A percentile compares a stretch with the other conserved stretches of the same genome.
These are phyloP conservation scores for Leccinum aurantiacum DNA, from an alignment of 768 basidiomycete species.

Conservation along the genomic window DNA sequence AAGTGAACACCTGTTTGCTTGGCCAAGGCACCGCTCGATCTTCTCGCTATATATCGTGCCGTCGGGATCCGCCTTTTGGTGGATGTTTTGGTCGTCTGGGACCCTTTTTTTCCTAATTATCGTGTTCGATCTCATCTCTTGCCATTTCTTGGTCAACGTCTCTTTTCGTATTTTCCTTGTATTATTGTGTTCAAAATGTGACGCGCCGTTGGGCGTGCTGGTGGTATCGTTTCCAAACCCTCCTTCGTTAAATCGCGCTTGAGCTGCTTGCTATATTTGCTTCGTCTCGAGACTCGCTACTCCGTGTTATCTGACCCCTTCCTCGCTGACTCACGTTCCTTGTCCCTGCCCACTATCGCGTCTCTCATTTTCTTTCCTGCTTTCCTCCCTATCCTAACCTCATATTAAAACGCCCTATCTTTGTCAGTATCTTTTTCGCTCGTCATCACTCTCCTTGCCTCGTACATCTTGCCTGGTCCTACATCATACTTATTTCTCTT, in stretches of 20 bases:
- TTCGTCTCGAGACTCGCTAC: slow-evolving; percentile 13
- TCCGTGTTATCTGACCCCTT: slow-evolving; percentile 13
- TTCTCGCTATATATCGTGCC: slow-evolving; percentile 8
- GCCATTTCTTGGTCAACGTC: slow-evolving; percentile 9
- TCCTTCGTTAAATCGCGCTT: neutral
- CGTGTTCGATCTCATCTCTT: slow-evolving; percentile 15
- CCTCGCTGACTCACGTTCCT: slow-evolving; percentile 10
- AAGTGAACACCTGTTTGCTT: slow-evolving; percentile 1
- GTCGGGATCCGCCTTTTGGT: slow-evolving; percentile 3
- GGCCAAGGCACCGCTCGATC: neutral
- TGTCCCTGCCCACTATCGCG: slow-evolving; percentile 4
- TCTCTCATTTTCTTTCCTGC: neutral
- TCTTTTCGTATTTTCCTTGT: slow-evolving; percentile 14
- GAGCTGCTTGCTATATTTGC: slow-evolving; percentile 7
- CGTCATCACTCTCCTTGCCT: neutral
- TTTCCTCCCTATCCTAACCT: neutral
- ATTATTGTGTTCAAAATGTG: slow-evolving; percentile 12
- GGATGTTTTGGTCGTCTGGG: slow-evolving; percentile 7
- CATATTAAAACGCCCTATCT: slow-evolving; percentile 4
- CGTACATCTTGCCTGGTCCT: neutral
- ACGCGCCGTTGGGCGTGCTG: slow-evolving; percentile 4
- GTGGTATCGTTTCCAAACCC: slow-evolving; percentile 9
- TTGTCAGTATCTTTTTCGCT: neutral
- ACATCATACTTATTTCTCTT: neutral
- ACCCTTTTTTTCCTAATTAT: slow-evolving; percentile 5